Evolutionary conservation across 805 yeast species (phyloP), one percentile per base, ranked within the genome.

Genomic region (Nakazawaea ernobii): DNA sequence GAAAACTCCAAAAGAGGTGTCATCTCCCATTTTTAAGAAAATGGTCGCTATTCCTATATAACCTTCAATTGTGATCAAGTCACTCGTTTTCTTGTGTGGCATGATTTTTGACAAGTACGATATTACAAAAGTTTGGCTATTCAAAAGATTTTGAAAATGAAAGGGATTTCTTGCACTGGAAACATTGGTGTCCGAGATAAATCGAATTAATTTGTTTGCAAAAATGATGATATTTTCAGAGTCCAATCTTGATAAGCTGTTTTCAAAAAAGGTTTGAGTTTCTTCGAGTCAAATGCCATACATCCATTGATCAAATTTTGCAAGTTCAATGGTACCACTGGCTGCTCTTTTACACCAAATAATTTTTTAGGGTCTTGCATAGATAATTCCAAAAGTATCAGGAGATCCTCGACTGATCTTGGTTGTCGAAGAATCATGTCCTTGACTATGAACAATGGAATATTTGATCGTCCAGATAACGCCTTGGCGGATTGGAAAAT

Each of bases 351-450:
- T 20, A 20, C 5, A 20, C 24, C 24, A 20, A 20, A 20, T 5
- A 20, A 20, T 20, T 20, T 20, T 20, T 20, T 20, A 20, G 24
- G 24, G 24, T 20, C 24, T 20, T 20, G 24, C 24, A 20, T 20
- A 20, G 24, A 20, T 5, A 42, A n/a, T 3, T 27, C 10, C 13
- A 43, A 13, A 20, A 20, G 24, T 20, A 20, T 20, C 24, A 20
- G 24, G 24, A 20, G 24, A 33, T 48, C 50, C 6, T 26, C 17
- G 2, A 7, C 27, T 9, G 38, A 30, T 30, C 44, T 32, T 3
- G 50, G 44, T 35, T 48, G 50, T 20, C 50, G 32, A 4, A 33
- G 30, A 9, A 43, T 20, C 4, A 28, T 14, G 24, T 48, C 50
- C 26, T 33, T 43, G 3, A 33, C 15, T 2, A 48, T 30, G 38